phyloP scores from a whole-genome alignment of 345 rosid genomes.

The Cardamine resedifolia region DNA sequence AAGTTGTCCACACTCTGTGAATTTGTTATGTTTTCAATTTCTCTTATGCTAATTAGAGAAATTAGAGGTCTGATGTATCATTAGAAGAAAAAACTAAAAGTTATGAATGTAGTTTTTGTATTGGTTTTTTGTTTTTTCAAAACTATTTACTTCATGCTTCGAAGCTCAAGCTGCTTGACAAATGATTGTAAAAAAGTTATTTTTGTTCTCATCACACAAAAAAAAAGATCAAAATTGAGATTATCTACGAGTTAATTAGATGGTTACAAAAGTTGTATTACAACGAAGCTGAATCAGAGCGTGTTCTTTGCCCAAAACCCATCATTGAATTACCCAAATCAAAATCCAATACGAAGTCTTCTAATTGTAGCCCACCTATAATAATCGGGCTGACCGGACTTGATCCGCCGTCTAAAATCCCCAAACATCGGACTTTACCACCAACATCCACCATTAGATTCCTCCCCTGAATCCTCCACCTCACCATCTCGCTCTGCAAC shows the following conservation, averaged over 20 bases:
- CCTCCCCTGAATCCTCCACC: constrained; percentile 63
- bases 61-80: not conserved
- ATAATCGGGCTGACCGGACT: constrained; percentile 43
- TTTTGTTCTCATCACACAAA: not conserved
- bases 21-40: not conserved
- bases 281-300: constrained; percentile 30
- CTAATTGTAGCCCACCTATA: constrained; percentile 74
- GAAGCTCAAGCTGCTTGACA: not conserved
- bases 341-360: constrained; percentile 63
- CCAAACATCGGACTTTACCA: constrained; percentile 60
- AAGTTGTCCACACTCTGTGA: not conserved
- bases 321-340: constrained; percentile 62
- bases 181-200: not conserved
- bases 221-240: constrained; percentile 24
- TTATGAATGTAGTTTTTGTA: not conserved
- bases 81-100: not conserved
- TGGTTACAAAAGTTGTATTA: constrained; percentile 8
- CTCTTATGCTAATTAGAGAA: not conserved
- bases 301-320: constrained; percentile 53
- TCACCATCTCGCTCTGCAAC: constrained; percentile 90
- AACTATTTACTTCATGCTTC: not conserved
- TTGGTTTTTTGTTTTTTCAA: not conserved
- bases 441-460: constrained; percentile 60
- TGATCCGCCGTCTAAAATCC: constrained; percentile 66
- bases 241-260: constrained; percentile 21